phyloP scores from a whole-genome alignment of 1,284 basidiomycete species.

The Vanrija sp. region DNA sequence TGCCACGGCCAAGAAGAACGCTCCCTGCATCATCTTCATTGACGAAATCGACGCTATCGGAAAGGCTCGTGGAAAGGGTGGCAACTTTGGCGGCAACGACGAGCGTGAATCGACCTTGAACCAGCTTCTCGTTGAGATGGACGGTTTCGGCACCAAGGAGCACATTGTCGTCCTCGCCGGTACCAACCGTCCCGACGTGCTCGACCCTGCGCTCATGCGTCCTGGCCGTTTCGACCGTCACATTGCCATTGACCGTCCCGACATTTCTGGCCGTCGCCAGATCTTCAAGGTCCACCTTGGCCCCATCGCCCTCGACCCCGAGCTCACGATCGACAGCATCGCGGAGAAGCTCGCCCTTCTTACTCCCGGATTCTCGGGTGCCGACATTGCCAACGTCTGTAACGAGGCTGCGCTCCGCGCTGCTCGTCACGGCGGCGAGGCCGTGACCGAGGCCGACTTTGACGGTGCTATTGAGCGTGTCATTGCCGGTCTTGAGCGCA shows the following conservation, averaged over 20 bases:
- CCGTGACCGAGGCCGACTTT: conserved; percentile 81
- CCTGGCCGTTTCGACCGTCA: conserved; percentile 97
- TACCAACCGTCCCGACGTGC: conserved; percentile 93
- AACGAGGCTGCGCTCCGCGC: conserved; percentile 97
- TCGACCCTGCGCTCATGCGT: conserved; percentile 91
- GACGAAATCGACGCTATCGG: conserved; percentile 99
- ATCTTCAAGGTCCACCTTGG: conserved; percentile 92
- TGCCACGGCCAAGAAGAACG: conserved; percentile 93
- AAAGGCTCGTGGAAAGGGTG: conserved; percentile 86
- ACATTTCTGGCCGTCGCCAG: conserved; percentile 86
- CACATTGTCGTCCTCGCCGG: conserved; percentile 96
- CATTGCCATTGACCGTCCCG: conserved; percentile 91
- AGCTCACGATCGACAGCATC: conserved; percentile 60
- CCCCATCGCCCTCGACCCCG: conserved; percentile 68
- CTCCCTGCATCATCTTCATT: conserved; percentile 96
- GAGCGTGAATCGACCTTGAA: conserved; percentile 98
- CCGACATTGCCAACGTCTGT: conserved; percentile 97
- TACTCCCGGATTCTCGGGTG: conserved; percentile 96
- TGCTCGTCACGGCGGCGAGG: conserved; percentile 76
- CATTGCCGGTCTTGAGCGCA: conserved; percentile 93
- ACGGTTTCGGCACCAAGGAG: conserved; percentile 93
- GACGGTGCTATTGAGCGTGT: conserved; percentile 98
- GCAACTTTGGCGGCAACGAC: conserved; percentile 89
- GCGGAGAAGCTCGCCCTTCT: conserved; percentile 91
- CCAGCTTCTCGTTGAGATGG: conserved; percentile 98